A percentile compares a stretch with the other conserved stretches of the same genome.
phyloP scores from a whole-genome alignment of 768 basidiomycete species.

The Kondoa subrosea region DNA sequence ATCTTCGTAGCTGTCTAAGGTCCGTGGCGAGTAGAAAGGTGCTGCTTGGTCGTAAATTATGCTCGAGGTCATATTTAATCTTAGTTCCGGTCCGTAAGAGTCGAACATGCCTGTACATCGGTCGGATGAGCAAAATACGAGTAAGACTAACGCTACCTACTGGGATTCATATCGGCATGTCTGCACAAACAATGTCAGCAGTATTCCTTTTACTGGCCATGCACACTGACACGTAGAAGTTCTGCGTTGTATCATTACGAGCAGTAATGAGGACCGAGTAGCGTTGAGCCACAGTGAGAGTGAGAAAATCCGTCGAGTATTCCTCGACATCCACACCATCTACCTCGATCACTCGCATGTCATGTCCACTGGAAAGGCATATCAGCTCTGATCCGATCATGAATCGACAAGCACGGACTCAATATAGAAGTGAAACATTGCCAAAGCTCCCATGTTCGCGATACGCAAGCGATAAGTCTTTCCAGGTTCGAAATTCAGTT shows the following conservation, averaged over 20 bases:
- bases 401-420: constrained; percentile 11
- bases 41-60: constrained; percentile 53
- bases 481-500: constrained; percentile 64
- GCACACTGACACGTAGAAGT: constrained; percentile 81
- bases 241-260: constrained; percentile 60
- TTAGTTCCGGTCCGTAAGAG: constrained; percentile 44
- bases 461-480: constrained; percentile 80
- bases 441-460: constrained; percentile 52
- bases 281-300: constrained; percentile 70
- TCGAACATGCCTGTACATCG: constrained; percentile 62
- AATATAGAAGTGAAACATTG: constrained; percentile 10
- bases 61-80: constrained; percentile 66
- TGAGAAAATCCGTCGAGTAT: constrained; percentile 52
- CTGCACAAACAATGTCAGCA: constrained; percentile 18
- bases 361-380: constrained; percentile 32
- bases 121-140: too few species aligned
- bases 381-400: constrained; percentile 32
- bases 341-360: constrained; percentile 35
- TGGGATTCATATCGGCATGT: constrained; percentile 4
- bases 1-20: constrained; percentile 40
- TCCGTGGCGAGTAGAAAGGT: constrained; percentile 25
- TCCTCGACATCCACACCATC: constrained; percentile 49
- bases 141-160: too few species aligned
- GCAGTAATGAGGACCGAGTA: constrained; percentile 86
- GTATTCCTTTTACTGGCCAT: constrained; percentile 39